phyloP scores from a whole-genome alignment of 345 rosid genomes.

The Citrus sp. region DNA sequence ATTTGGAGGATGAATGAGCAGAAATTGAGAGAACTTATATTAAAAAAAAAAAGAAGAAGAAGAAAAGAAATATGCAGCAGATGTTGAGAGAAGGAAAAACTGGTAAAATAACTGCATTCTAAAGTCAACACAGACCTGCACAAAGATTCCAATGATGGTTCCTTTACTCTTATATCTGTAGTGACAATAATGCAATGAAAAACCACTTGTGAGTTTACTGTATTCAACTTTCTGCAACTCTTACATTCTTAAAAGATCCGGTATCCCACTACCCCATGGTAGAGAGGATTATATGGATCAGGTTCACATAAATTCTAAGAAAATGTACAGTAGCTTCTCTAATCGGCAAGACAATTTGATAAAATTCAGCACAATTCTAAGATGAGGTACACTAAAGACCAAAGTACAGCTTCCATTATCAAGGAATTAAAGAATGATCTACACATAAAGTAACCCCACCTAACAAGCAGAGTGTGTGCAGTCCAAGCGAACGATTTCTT shows the following conservation, averaged over 20 bases:
- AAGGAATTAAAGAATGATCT: not conserved
- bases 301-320: not conserved
- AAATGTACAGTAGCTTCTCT: not conserved
- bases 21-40: not conserved
- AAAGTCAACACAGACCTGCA: constrained; percentile 47
- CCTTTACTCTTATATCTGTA: constrained; percentile 89
- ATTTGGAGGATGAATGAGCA: not conserved
- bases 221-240: not conserved
- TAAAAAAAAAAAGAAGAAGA: no score
- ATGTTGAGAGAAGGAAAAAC: not conserved
- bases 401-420: not conserved
- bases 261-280: not conserved
- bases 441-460: constrained; percentile 33
- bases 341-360: not conserved
- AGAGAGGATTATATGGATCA: not conserved
- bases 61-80: no score
- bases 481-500: constrained; percentile 59
- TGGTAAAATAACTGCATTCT: not conserved
- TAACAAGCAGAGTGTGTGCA: constrained; percentile 88
- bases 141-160: constrained; percentile 86
- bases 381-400: not conserved
- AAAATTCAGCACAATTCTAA: not conserved
- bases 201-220: not conserved
- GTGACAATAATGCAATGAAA: not conserved
- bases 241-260: not conserved